Evolutionary conservation across 2,329 filamentous ascomycete genomes (phyloP), one percentile per base, ranked within the genome.

Genomic region (Colletotrichum sp.): DNA sequence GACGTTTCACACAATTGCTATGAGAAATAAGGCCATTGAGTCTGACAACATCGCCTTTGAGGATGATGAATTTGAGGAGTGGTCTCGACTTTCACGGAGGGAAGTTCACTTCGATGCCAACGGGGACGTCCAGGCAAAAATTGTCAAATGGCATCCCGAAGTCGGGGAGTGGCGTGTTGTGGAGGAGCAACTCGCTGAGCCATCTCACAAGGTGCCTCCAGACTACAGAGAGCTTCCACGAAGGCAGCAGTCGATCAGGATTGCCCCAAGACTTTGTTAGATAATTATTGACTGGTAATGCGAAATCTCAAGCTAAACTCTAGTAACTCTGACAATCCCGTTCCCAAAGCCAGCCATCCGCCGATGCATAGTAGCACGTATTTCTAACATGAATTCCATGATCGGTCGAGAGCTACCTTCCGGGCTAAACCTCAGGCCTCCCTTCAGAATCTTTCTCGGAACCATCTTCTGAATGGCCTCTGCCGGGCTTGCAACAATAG

Each of bases 61-160:
- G 10, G 86, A 82, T 68, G 77, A 78, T 12, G 80, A 83, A 16
- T 68, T 81, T 12, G 81, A 84, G n/a, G 85, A 86, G 74, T 87
- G 85, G 86, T 39, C 85, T 16, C 81, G 83, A n/a, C 80, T 87
- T 36, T 78, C 83, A 59, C 78, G 84, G 32, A 79, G 86, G 28
- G 85, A 87, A 69, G 75, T 86, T 2, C 81, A 85, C 8, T 86
- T 87, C 75, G 84, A 85, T 73, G 84, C 85, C 32, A 69, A 76
- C 7, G 76, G 69, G 5, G 39, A 63, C 12, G 21, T 68, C 16
- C 62, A 3, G 62, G 69, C 28, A 26, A 12, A 16, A 8, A 60
- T 57, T 12, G 34, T 66, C 5, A 55, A 52, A 28, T 72, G 69
- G 72, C 36, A 75, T 28, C 49, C 72, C 3, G 16, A 24, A 3